Base-by-base conservation (phyloP, 2,329 filamentous ascomycete species). In the Exophiala mesophila region DNA sequence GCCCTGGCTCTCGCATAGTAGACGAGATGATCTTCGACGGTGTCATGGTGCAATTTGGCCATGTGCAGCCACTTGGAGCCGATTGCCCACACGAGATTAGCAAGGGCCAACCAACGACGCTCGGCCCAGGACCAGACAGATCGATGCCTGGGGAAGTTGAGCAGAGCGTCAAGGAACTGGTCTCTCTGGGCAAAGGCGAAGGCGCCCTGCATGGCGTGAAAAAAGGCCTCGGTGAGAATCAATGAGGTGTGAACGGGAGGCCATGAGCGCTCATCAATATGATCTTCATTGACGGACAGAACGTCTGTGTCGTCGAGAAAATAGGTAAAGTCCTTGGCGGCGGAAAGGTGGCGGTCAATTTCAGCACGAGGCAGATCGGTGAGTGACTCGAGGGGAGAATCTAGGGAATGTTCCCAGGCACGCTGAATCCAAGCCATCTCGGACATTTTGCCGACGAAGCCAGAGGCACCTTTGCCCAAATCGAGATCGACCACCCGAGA, bases 1-100 rank as follows among this genome's bases (percentile, higher is more conserved):
- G 47, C 45, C 4, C 55, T 51, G 7, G 57, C 55, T 41, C 53
- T 34, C 12, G 55, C 47, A 40, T 59, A 57, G 41, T 53, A 57
- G 12, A 56, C 23, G 13, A 57, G 40, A 32, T 59, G 55, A 5
- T 44, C 49, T 13, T 16, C 5, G 20, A 23, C 7, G 9, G 18
- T 28, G 5, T 12, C 16, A 5, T 37, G 23, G 16, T 52, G 41
- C n/a, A 49, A 26, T 15, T 39, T 41, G 12, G 42, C 39, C 13
- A 46, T 19, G 5, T 46, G 26, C 23, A 52, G 32, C 45, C 45
- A 52, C 32, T 44, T 44, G 17, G 49, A 29, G 3, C 45, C 49
- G 15, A 52, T 37, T 7, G 49, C 45, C 45, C 45, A 52, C 5
- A 52, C 36, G 10, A 52, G 40, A 28, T 52, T 52, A 5, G 45